These are phyloP conservation scores for Termitomyces sp. DNA, from an alignment of 768 basidiomycete genomes.

Conservation along the genomic window DNA sequence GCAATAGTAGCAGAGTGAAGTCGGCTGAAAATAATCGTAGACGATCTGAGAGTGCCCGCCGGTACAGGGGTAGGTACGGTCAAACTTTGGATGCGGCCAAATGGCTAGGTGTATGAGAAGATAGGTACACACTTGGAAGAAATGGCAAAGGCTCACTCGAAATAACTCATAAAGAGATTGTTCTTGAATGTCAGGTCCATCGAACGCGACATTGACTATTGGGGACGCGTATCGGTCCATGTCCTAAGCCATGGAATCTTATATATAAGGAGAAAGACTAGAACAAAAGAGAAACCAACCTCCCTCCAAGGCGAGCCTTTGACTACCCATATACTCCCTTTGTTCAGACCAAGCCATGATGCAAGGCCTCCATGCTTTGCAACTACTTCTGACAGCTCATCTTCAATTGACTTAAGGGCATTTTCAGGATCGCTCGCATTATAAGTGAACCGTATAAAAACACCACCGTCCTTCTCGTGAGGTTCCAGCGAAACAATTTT, in stretches of 20 bases:
- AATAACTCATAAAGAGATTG: conserved; percentile 76
- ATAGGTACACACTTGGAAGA: background rate
- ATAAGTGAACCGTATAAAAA: conserved; percentile 76
- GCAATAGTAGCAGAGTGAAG: conserved; percentile 75
- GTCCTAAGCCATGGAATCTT: conserved; percentile 49
- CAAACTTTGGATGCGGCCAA: conserved; percentile 75
- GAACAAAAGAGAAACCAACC: conserved; percentile 34
- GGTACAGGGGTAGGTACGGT: conserved; percentile 55
- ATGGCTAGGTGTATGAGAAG: conserved; percentile 48
- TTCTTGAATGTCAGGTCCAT: conserved; percentile 84
- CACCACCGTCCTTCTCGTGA: conserved; percentile 78
- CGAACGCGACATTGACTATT: conserved; percentile 75
- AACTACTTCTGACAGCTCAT: conserved; percentile 40
- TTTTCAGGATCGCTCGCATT: conserved; percentile 30
- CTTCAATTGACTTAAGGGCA: conserved; percentile 46
- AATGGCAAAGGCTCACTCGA: conserved; percentile 46
- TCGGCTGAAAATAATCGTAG: conserved; percentile 58
- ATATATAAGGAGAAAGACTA: background rate
- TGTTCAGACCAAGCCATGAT: conserved; percentile 55
- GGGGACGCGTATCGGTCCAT: conserved; percentile 78
- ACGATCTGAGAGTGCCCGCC: conserved; percentile 62
- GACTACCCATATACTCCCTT: conserved; percentile 66
- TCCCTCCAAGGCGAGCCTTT: conserved; percentile 80
- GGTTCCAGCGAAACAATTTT: conserved; percentile 60
- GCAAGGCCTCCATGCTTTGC: conserved; percentile 52